These are phyloP conservation scores for Orbilia oligospora DNA, from an alignment of 2,329 filamentous ascomycete species.

Conservation along the genomic window DNA sequence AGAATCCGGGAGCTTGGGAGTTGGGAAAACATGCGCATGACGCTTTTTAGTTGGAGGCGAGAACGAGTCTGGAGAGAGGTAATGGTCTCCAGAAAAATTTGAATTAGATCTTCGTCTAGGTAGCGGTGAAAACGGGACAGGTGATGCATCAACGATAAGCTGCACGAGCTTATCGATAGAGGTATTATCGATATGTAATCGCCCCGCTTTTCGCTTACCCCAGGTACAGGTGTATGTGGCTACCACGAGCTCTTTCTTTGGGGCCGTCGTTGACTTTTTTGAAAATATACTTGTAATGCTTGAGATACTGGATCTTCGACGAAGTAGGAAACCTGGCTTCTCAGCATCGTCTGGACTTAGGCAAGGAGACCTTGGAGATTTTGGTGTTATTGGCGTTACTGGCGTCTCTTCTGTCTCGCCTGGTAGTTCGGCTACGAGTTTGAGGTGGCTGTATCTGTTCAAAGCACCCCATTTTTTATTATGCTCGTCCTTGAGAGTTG, in stretches of 20 bases:
- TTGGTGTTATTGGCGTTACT: constrained; percentile 10
- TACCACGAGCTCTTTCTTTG: constrained; percentile 60
- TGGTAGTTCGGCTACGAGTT: constrained; percentile 62
- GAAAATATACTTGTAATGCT: constrained; percentile 62
- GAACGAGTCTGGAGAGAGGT: constrained; percentile 36
- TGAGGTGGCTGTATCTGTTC: constrained; percentile 63
- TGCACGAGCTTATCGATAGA: constrained; percentile 48
- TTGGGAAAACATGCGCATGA: constrained; percentile 58
- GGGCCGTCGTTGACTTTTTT: constrained; percentile 33
- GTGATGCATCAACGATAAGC: constrained; percentile 34
- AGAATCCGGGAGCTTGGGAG: constrained; percentile 30
- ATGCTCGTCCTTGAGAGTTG: constrained; percentile 60
- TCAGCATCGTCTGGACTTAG: constrained; percentile 53
- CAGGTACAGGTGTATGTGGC: constrained; percentile 63
- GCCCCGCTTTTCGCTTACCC: constrained; percentile 62
- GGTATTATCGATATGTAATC: constrained; percentile 61
- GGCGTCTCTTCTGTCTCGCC: constrained; percentile 30
- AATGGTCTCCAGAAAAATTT: constrained; percentile 28
- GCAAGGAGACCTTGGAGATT: constrained; percentile 41
- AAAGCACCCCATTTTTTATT: constrained; percentile 61
- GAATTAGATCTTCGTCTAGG: constrained; percentile 36
- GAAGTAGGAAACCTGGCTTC: constrained; percentile 43
- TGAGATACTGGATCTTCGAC: constrained; percentile 59
- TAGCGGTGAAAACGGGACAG: constrained; percentile 26
- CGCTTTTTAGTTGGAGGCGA: constrained; percentile 35